These are phyloP conservation scores for Alternaria arborescens DNA, from an alignment of 2,329 filamentous ascomycete species.

Conservation along the genomic window DNA sequence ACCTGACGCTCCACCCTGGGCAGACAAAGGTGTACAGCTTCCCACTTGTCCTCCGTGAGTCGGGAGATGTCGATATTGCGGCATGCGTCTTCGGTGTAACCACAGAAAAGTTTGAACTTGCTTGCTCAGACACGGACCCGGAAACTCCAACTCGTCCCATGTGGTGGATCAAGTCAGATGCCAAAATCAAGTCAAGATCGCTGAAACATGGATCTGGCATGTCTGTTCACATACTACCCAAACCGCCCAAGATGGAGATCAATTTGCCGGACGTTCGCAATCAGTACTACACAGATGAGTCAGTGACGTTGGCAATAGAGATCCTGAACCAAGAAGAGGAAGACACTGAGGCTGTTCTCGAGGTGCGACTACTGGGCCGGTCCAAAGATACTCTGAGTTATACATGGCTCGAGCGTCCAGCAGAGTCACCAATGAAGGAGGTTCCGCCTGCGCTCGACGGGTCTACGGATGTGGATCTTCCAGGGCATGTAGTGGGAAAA, in stretches of 20 bases:
- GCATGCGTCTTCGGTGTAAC: constrained; percentile 71
- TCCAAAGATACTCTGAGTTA: constrained; percentile 57
- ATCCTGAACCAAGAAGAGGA: constrained; percentile 86
- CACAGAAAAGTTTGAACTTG: constrained; percentile 71
- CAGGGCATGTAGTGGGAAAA: constrained; percentile 49
- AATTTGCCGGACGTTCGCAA: constrained; percentile 67
- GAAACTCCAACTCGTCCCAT: constrained; percentile 31
- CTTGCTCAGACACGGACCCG: constrained; percentile 66
- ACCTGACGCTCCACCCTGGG: constrained; percentile 73
- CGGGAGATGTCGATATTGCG: constrained; percentile 75
- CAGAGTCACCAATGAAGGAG: constrained; percentile 43
- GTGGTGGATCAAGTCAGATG: constrained; percentile 47
- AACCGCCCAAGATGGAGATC: constrained; percentile 91
- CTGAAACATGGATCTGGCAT: constrained; percentile 52
- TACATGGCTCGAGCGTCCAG: constrained; percentile 56
- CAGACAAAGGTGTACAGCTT: constrained; percentile 76
- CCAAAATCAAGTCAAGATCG: constrained; percentile 37
- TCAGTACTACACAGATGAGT: constrained; percentile 88
- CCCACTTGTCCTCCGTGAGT: constrained; percentile 77
- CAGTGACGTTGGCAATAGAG: constrained; percentile 72
- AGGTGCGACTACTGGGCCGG: constrained; percentile 71
- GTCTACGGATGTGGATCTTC: constrained; percentile 41
- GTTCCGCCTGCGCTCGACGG: constrained; percentile 33
- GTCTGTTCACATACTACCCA: constrained; percentile 77
- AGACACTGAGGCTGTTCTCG: constrained; percentile 74